phyloP scores from a whole-genome alignment of 139 green algal genomes.

The Picochlorum sp. region DNA sequence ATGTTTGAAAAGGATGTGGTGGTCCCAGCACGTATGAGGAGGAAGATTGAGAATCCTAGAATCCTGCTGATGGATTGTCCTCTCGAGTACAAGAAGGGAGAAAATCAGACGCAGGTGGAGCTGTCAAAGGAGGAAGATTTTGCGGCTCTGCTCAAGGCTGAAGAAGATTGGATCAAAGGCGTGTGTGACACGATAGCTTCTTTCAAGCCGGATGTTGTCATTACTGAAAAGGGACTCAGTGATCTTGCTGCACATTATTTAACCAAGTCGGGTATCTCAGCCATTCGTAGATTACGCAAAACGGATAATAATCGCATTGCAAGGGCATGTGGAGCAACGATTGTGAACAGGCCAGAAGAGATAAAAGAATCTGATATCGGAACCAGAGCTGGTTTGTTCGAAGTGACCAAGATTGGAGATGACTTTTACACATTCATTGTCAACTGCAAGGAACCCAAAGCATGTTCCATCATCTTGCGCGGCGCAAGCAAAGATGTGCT shows the following conservation, averaged over 20 bases:
- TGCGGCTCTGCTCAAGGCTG: conserved; percentile 84
- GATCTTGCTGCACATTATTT: conserved; percentile 93
- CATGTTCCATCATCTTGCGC: conserved; percentile 86
- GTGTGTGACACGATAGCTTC: conserved; percentile 73
- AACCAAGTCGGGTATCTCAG: conserved; percentile 81
- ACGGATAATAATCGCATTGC: conserved; percentile 99
- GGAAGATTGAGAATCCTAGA: conserved; percentile 86
- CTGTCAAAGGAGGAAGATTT: conserved; percentile 96
- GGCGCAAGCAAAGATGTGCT: conserved; percentile 86
- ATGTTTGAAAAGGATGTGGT: conserved; percentile 99
- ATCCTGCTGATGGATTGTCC: conserved; percentile 97
- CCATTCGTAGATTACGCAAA: conserved; percentile 94
- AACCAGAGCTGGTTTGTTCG: conserved; percentile 87
- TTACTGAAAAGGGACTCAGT: conserved; percentile 95
- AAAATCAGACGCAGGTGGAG: conserved; percentile 98
- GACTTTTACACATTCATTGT: conserved; percentile 99
- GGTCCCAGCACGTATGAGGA: conserved; percentile 84
- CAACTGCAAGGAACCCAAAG: conserved; percentile 95
- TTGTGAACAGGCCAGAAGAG: conserved; percentile 66
- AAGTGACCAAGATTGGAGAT: conserved; percentile 96
- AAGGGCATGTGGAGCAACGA: conserved; percentile 85
- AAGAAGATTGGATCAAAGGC: conserved; percentile 86
- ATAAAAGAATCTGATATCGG: conserved; percentile 87
- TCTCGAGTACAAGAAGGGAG: conserved; percentile 99
- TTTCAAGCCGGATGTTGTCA: conserved; percentile 95